Evolutionary conservation across 495 filamentous ascomycete species (phyloP).

Genomic region (Aspergillus nidulans): DNA sequence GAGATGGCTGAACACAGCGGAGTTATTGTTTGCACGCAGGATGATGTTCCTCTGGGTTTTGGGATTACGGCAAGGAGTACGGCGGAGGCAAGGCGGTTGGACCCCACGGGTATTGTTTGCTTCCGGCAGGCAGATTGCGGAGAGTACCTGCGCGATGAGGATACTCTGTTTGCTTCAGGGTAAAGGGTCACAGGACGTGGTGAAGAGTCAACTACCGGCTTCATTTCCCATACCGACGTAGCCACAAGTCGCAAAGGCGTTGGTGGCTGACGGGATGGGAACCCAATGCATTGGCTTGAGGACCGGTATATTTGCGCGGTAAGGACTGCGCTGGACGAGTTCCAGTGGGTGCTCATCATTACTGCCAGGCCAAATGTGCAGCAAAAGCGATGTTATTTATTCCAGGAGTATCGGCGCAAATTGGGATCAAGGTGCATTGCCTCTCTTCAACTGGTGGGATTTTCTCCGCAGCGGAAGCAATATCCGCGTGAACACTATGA

Average conservation of each 20-base stretch:
- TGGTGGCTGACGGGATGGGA: too few species aligned
- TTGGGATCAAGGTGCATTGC: neutral
- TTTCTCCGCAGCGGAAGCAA: neutral
- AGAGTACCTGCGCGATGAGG: conserved; percentile 81
- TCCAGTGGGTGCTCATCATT: neutral
- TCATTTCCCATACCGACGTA: neutral
- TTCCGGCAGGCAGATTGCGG: conserved; percentile 89
- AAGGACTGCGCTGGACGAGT: neutral
- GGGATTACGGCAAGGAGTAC: conserved; percentile 80
- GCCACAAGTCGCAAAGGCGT: too few species aligned
- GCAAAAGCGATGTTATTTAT: neutral
- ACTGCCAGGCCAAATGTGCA: neutral
- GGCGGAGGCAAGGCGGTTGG: conserved; percentile 70
- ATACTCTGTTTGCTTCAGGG: conserved; percentile 37
- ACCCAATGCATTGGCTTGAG: too few species aligned
- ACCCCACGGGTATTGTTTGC: conserved; percentile 80
- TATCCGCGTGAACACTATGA: neutral
- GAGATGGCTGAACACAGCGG: conserved; percentile 58
- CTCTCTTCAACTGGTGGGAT: neutral
- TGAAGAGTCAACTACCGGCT: neutral
- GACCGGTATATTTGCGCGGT: too few species aligned
- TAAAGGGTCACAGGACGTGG: neutral
- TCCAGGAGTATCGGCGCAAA: conserved; percentile 1
- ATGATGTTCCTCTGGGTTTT: conserved; percentile 54
- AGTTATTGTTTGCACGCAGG: conserved; percentile 38